Percentiles rank a stretch among this genome's conserved stretches.
Evolutionary conservation across 2,329 filamentous ascomycete species (phyloP).

Genomic region (Aspergillus luchuensis): DNA sequence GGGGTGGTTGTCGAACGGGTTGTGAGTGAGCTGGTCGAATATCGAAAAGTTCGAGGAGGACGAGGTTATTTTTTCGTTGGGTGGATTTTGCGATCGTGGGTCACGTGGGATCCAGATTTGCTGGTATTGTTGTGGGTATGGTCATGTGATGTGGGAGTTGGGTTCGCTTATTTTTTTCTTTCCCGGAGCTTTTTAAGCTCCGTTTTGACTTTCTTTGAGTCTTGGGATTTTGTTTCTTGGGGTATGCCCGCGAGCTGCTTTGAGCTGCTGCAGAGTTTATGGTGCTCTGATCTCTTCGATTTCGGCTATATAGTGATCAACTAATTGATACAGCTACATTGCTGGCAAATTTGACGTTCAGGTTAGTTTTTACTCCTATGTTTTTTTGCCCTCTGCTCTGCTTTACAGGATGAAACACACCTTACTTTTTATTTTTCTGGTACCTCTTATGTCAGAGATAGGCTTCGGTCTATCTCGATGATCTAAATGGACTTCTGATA

Average conservation of each 20-base stretch:
- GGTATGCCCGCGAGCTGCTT: neutral
- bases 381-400: constrained; percentile 14
- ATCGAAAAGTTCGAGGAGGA: constrained; percentile 8
- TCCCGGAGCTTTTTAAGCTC: constrained; percentile 4
- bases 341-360: neutral
- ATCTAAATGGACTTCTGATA: constrained; percentile 86
- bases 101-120: constrained; percentile 29
- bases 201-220: constrained; percentile 3
- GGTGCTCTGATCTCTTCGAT: constrained; percentile 5
- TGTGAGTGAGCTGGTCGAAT: constrained; percentile 22
- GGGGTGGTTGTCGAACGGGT: constrained; percentile 35
- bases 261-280: constrained; percentile 8
- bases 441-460: constrained; percentile 93
- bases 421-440: constrained; percentile 74
- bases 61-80: constrained; percentile 18
- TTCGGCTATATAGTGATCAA: neutral
- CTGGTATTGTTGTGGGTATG: neutral
- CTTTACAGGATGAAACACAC: constrained; percentile 71
- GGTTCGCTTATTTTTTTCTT: constrained; percentile 22
- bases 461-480: constrained; percentile 61
- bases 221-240: constrained; percentile 7
- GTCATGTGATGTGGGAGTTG: constrained; percentile 16
- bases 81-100: constrained; percentile 27
- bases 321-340: neutral
- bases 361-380: constrained; percentile 28